Evolutionary conservation across 169 alveolate genomes (phyloP), one percentile per base, ranked within the genome.

Genomic region (Eimeria necatrix): DNA sequence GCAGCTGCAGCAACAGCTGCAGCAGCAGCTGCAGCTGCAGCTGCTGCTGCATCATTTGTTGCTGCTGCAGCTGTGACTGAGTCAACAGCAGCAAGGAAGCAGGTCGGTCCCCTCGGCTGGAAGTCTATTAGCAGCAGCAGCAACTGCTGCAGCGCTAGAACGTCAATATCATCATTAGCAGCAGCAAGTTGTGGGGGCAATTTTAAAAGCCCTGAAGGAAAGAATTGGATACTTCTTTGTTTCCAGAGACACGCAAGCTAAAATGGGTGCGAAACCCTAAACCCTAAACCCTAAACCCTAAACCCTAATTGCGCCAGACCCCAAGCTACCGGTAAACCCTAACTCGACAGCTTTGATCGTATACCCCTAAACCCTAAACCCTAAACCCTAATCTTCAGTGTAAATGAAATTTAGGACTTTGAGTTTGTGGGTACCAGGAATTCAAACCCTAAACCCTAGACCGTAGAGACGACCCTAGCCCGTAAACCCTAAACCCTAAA

Each of bases 141-240:
- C 73, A 76, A 48, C 89, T 80, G 89, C 89, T n/a, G 89, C 89
- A 51, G 52, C 48, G 52, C 48, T 80, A 71, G 89, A 68, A 80
- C n/a, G n/a, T n/a, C n/a, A n/a, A n/a, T n/a, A n/a, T n/a, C n/a
- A 80, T 68, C 89, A 68, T 24, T 51, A 51, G 89, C 89, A 80
- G 89, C 89, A 80, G 89, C 89, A 80, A 52, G 89, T 80, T 1
- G 52, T 80, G 3, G 89, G 71, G 51, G 89, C 89, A 0, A 32
- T 80, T 20, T 22, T 80, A 2, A 80, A 80, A 51, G 51, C 89
- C 71, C 89, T 80, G 7, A 51, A 26, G 60, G 89, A 80, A 3
- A 46, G 89, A 8, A 49, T 80, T 4, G 71, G 89, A 4, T 80
- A 80, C 32, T 80, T 52, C 52, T 59, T 80, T 18, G 71, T 80